Evolutionary conservation across 1,284 basidiomycete species (phyloP).

Genomic region (Cystobasidium slooffiae): DNA sequence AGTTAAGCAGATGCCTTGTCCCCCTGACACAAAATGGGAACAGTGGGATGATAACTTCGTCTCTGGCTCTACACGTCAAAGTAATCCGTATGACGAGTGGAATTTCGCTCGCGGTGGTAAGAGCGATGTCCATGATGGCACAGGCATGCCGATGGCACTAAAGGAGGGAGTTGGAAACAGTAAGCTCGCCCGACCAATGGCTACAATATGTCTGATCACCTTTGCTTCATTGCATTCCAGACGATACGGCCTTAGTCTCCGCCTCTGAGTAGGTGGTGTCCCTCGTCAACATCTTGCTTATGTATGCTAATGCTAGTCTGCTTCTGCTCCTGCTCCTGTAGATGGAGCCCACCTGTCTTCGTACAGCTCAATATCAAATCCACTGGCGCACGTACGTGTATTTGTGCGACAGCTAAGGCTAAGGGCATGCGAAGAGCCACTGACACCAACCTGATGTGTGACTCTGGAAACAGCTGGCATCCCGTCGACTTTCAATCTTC

Average conservation of each 20-base stretch:
- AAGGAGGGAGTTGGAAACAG: too few relatives aligned
- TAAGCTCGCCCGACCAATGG: too few relatives aligned
- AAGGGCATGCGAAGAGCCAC: too few relatives aligned
- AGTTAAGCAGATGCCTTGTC: too few relatives aligned
- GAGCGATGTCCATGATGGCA: too few relatives aligned
- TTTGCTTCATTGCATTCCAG: not conserved
- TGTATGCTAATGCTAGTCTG: not conserved
- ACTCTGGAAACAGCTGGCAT: not conserved
- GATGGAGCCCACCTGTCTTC: not conserved
- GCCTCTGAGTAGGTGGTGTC: not conserved
- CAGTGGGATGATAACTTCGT: too few relatives aligned
- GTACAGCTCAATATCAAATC: not conserved
- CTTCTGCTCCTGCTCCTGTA: not conserved
- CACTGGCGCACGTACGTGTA: not conserved
- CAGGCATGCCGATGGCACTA: too few relatives aligned
- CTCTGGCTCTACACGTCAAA: too few relatives aligned
- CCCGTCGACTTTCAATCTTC: slow-evolving; percentile 1
- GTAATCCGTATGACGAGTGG: too few relatives aligned
- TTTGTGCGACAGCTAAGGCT: not conserved
- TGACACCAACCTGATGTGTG: not conserved
- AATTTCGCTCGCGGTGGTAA: too few relatives aligned
- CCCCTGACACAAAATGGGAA: too few relatives aligned
- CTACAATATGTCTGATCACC: too few relatives aligned
- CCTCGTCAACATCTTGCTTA: not conserved
- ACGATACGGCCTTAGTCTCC: not conserved